A percentile compares a stretch with the other conserved stretches of the same genome.
These are phyloP conservation scores for Pharnaceum exiguum DNA, from an alignment of 148 eudicot genomes.

Conservation along the genomic window DNA sequence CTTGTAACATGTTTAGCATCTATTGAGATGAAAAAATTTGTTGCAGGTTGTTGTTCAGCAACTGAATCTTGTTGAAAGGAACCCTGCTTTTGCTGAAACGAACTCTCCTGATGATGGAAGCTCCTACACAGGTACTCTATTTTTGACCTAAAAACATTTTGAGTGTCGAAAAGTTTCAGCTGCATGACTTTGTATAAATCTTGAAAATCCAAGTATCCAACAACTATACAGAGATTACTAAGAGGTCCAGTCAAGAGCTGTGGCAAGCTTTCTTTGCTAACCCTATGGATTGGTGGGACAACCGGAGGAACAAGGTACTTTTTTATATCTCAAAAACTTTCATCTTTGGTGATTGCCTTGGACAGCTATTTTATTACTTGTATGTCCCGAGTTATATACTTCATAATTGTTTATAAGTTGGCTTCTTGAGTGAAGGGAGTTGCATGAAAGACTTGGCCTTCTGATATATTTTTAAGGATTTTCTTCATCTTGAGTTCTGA, in stretches of 20 bases:
- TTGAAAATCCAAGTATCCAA: constrained; percentile 32
- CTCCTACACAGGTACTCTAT: constrained; percentile 31
- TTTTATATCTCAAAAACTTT: neutral
- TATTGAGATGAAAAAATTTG: neutral
- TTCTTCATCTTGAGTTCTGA: too few relatives aligned
- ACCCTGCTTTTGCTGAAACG: constrained; percentile 40
- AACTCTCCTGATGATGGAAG: constrained; percentile 52
- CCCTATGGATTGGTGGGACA: constrained; percentile 99
- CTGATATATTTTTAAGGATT: too few relatives aligned
- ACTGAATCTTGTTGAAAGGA: constrained; percentile 74
- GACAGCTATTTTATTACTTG: neutral
- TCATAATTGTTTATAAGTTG: too few relatives aligned
- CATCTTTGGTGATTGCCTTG: neutral
- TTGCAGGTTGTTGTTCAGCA: constrained; percentile 79
- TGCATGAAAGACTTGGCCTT: too few relatives aligned
- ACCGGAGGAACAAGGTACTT: constrained; percentile 80
- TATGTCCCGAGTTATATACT: neutral
- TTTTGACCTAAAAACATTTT: neutral
- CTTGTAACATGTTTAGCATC: neutral
- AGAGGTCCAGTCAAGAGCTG: constrained; percentile 61
- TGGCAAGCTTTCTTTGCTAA: constrained; percentile 97
- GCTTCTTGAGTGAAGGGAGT: too few relatives aligned
- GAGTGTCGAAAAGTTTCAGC: too few relatives aligned
- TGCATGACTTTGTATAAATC: constrained; percentile 32
- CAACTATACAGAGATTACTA: constrained; percentile 33